Base-by-base conservation (phyloP, 148 eudicot species). In the Spergularia marina region DNA sequence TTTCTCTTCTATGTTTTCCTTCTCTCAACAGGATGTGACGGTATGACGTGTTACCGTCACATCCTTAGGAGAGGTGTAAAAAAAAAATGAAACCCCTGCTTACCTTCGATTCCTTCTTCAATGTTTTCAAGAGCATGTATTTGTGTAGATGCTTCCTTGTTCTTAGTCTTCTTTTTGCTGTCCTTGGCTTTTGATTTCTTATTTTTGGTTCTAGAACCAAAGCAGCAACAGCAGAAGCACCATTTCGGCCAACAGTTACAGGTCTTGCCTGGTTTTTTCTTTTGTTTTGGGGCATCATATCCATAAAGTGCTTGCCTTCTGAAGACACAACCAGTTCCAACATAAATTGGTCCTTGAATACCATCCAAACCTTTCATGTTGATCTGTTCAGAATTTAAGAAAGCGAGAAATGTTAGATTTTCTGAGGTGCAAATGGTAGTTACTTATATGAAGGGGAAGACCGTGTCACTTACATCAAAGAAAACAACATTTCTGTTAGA, bases 71-170 rank as follows among this genome's bases (percentile, higher is more conserved):
- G 25, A 30, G 10, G 49, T 44, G 9, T 9, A 6, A 2, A 6
- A 44, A 44, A 70, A 53, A 71, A 18, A 4, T 23, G 15, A 66
- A 20, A 7, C 18, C 23, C 17, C 17, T 56, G 13, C 77, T 81
- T 80, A 95, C 99, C 99, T 89, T 95, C 99, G 54, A 89, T 83
- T 80, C 99, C 99, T 77, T 95, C 99, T 82, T 95, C 96, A 20
- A 95, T 91, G 74, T 95, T 92, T 81, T 95, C 99, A 73, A 95
- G 92, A 47, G 98, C 92, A 64, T 92, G 97, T 75, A 95, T 89
- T 81, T 92, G 99, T 20, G 96, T 84, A 12, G 91, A 87, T 4
- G 88, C 73, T 39, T 92, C 97, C 79, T 80, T 86, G 82, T 78
- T 83, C 84, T 89, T 90, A 52, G 79, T 74, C 75, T 89, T 95